Evolutionary conservation across 2,329 filamentous ascomycete species (phyloP).

Genomic region (Zymoseptoria crescenta): DNA sequence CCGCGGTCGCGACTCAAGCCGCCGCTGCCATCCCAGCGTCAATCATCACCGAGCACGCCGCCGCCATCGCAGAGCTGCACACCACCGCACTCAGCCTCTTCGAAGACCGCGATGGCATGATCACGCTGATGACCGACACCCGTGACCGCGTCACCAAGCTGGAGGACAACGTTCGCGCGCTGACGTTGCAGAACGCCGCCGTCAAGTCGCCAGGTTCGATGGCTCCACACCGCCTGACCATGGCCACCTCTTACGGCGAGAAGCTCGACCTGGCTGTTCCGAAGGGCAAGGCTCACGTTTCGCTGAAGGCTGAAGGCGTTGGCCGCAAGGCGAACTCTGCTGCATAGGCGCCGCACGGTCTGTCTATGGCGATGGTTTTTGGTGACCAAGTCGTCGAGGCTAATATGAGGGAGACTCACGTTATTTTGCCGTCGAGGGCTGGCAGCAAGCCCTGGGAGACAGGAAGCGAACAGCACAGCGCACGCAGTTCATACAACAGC

Average conservation of each 20-base stretch:
- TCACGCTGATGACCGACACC: conserved; percentile 9
- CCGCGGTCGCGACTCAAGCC: background rate
- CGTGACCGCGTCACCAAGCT: conserved; percentile 10
- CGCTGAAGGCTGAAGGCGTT: conserved; percentile 3
- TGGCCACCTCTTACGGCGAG: conserved; percentile 13
- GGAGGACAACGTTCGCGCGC: conserved; percentile 13
- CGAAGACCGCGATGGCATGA: conserved; percentile 17
- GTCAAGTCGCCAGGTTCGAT: conserved; percentile 3
- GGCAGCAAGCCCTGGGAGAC: too few species aligned
- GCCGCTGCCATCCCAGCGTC: background rate
- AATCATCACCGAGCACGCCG: background rate
- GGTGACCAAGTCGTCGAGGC: background rate
- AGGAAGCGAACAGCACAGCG: background rate
- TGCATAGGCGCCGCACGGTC: background rate
- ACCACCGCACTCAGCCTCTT: conserved; percentile 11
- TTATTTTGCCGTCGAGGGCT: too few species aligned
- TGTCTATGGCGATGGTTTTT: background rate
- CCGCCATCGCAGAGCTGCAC: background rate
- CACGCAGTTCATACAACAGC: background rate
- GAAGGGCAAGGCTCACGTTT: conserved; percentile 14
- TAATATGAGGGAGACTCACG: too few species aligned
- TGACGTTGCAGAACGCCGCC: conserved; percentile 15
- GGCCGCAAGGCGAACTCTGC: background rate
- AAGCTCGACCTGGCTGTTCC: conserved; percentile 16
- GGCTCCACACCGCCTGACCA: conserved; percentile 13